Evolutionary conservation across 2,329 filamentous ascomycete genomes (phyloP).

Genomic region (Herpotrichia juniperi): DNA sequence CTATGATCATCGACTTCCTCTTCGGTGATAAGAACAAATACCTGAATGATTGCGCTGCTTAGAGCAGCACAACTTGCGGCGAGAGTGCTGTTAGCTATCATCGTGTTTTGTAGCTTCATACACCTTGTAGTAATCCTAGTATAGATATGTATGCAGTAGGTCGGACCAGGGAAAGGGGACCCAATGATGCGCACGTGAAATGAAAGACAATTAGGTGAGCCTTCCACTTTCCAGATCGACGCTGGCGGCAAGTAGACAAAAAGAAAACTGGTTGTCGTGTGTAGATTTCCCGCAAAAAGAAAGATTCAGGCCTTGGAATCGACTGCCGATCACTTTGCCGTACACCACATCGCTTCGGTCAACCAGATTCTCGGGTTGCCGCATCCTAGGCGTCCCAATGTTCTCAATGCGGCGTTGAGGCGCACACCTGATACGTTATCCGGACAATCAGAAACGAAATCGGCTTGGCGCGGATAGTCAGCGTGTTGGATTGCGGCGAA

Average conservation of each 20-base stretch:
- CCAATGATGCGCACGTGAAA: conserved; percentile 3
- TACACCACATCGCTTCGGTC: not conserved
- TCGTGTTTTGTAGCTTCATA: conserved; percentile 6
- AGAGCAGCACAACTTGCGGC: conserved; percentile 41
- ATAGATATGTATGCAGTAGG: too few species aligned
- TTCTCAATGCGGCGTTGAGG: not conserved
- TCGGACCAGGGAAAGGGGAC: conserved; percentile 3
- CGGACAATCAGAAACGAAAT: not conserved
- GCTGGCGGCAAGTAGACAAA: conserved; percentile 12
- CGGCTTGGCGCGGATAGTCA: not conserved
- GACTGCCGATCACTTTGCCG: not conserved
- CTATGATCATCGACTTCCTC: not conserved
- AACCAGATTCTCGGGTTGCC: not conserved
- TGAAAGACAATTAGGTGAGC: conserved; percentile 2
- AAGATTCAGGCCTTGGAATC: not conserved
- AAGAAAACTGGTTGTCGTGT: conserved; percentile 2
- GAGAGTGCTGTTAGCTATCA: conserved; percentile 34
- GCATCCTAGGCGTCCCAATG: not conserved
- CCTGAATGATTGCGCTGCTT: conserved; percentile 37
- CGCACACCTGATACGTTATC: not conserved
- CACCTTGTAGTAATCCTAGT: conserved; percentile 49
- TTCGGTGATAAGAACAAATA: conserved; percentile 10
- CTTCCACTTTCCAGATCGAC: conserved; percentile 8
- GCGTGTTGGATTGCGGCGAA: not conserved
- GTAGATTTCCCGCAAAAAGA: conserved; percentile 4